Evolutionary conservation across 129 eudicot species (phyloP), one percentile per base, ranked within the genome.

Genomic region (Rutidosis leptorrhynchoides): DNA sequence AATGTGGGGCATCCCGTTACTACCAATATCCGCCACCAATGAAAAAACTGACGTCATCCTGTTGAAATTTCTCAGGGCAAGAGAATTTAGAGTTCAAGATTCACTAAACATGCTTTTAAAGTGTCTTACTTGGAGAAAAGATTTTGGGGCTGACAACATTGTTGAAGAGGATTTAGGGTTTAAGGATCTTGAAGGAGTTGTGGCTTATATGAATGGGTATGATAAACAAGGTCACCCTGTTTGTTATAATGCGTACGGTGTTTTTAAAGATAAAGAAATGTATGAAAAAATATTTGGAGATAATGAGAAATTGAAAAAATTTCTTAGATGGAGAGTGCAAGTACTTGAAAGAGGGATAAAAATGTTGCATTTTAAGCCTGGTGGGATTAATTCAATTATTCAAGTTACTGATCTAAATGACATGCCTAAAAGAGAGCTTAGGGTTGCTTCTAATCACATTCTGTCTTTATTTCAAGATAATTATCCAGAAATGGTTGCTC

Each of bases 401-500:
- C 99, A 93, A 52, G 91, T 93, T 24, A 93, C 96, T 67, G 99
- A 93, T 79, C 86, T 93, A 24, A 93, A 89, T 55, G 95, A 93
- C 64, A 88, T 89, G 96, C 99, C 99, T 4, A 93, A 93, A 62
- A 89, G 93, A 74, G 99, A 93, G 83, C 96, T 93, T 16, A 80
- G 99, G 30, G 95, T 81, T 15, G 96, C 99, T 27, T 89, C 96
- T 20, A 89, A 93, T 70, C 96, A 93, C 40, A 86, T 89, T 61
- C 69, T 89, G 2, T 86, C 99, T 7, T 84, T 93, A 19, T 89
- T 93, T 24, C 99, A 93, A 69, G 99, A 93, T 68, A 93, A 93
- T 77, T 93, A 93, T 59, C 99, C 99, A 15, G 99, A 93, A 81
- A 86, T 93, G 96, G 99, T 93, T 74, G 99, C 99, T 29, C 73